Percentiles rank a stretch among this genome's conserved stretches.
Conservation (phyloP, 441 rosid species). For the Sinapis alba region DNA sequence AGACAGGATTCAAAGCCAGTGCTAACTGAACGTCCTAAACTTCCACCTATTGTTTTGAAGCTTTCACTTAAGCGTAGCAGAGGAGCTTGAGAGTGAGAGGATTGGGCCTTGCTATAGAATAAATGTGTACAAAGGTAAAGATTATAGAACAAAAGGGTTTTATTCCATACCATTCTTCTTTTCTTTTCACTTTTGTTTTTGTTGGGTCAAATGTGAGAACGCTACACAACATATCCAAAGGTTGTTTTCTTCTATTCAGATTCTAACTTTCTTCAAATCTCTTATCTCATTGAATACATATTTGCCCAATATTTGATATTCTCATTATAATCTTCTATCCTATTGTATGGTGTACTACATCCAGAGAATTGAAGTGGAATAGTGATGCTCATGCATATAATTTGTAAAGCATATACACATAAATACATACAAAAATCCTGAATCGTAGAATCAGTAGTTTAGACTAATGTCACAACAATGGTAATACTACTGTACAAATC, state of each 20-base stretch:
- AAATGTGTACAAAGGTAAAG: conserved; percentile 33
- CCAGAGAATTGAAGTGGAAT: conserved; percentile 19
- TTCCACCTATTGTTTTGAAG: conserved; percentile 39
- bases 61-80: conserved; percentile 31
- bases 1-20: conserved; percentile 20
- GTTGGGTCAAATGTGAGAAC: background rate
- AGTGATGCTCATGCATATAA: conserved; percentile 10
- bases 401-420: conserved; percentile 28
- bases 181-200: background rate
- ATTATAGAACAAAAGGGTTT: background rate
- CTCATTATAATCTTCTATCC: background rate
- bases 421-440: conserved; percentile 31
- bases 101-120: conserved; percentile 26
- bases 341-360: background rate
- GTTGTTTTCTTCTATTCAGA: conserved; percentile 8
- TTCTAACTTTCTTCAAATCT: background rate
- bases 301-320: background rate
- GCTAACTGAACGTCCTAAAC: conserved; percentile 23
- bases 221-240: background rate
- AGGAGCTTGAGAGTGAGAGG: conserved; percentile 5
- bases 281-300: background rate
- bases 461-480: conserved; percentile 36
- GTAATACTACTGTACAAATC: conserved; percentile 42
- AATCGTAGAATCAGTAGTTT: conserved; percentile 19
- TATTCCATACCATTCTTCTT: background rate